A percentile compares a stretch with the other conserved stretches of the same genome.
Evolutionary conservation across 1,139 yeast species (phyloP).

Genomic region (Saccharomyces pastorianus): DNA sequence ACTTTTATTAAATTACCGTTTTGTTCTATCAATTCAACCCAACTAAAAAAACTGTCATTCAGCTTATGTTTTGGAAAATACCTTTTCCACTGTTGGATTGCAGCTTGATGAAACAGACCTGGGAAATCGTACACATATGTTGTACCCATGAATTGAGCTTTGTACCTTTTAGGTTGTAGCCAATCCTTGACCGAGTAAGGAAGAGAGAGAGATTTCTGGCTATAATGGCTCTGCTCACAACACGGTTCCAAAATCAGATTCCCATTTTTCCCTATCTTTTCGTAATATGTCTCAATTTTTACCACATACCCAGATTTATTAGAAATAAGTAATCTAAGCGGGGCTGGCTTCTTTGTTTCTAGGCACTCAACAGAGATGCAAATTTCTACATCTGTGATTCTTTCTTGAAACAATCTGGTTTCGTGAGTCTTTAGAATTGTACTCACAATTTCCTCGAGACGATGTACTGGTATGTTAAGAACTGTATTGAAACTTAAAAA

Average conservation of each 20-base stretch:
- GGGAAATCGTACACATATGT: constrained; percentile 98
- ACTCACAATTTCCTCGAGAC: constrained; percentile 92
- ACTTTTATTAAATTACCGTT: constrained; percentile 79
- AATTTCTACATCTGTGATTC: constrained; percentile 93
- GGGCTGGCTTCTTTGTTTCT: constrained; percentile 75
- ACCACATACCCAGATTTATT: constrained; percentile 95
- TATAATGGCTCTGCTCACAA: constrained; percentile 49
- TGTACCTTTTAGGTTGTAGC: constrained; percentile 95
- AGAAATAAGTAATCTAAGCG: constrained; percentile 87
- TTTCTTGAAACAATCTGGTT: constrained; percentile 86
- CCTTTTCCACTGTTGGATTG: constrained; percentile 75
- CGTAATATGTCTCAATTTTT: constrained; percentile 85
- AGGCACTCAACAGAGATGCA: constrained; percentile 89
- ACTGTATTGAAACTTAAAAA: constrained; percentile 92
- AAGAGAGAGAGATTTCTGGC: constrained; percentile 79
- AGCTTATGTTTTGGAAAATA: constrained; percentile 45
- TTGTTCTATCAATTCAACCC: constrained; percentile 78
- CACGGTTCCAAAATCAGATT: constrained; percentile 88
- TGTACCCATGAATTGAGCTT: constrained; percentile 97
- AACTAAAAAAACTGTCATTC: constrained; percentile 71
- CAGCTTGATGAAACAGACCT: constrained; percentile 91
- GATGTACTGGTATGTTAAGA: constrained; percentile 82
- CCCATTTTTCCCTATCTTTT: constrained; percentile 77
- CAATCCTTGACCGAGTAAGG: constrained; percentile 98
- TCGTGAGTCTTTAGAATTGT: constrained; percentile 95